These are phyloP conservation scores for Yamadazyma dushanensis DNA, from an alignment of 1,139 yeast species.

Conservation along the genomic window DNA sequence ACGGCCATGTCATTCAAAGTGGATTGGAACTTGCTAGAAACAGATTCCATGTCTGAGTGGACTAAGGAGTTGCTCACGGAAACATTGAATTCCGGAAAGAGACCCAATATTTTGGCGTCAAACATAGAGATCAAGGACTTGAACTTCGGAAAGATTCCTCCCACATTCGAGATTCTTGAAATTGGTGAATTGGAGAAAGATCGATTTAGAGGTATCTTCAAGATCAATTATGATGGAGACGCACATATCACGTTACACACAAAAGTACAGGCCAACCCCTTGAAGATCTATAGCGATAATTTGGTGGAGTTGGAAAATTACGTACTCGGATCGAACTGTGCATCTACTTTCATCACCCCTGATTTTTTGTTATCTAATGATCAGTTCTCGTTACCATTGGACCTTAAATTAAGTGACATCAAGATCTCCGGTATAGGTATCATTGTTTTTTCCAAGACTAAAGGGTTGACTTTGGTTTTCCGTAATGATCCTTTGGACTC, in stretches of 20 bases:
- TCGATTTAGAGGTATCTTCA: slow-evolving; percentile 82
- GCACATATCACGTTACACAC: slow-evolving; percentile 79
- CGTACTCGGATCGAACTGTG: slow-evolving; percentile 21
- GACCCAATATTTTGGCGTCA: slow-evolving; percentile 77
- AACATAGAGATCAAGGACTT: slow-evolving; percentile 71
- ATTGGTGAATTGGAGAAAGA: slow-evolving; percentile 83
- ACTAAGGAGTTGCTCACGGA: slow-evolving; percentile 71
- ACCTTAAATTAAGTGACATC: slow-evolving; percentile 71
- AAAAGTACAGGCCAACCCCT: slow-evolving; percentile 81
- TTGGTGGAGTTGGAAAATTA: slow-evolving; percentile 40
- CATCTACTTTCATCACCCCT: slow-evolving; percentile 59
- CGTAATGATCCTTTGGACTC: slow-evolving; percentile 86
- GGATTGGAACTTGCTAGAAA: slow-evolving; percentile 77
- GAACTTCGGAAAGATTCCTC: slow-evolving; percentile 76
- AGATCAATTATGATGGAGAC: slow-evolving; percentile 77
- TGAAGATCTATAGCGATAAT: slow-evolving; percentile 63
- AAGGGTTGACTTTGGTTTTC: slow-evolving; percentile 83
- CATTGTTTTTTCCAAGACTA: slow-evolving; percentile 76
- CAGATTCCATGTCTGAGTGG: slow-evolving; percentile 64
- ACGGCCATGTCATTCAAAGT: slow-evolving; percentile 69
- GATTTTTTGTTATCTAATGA: slow-evolving; percentile 65
- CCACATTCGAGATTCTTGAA: slow-evolving; percentile 77
- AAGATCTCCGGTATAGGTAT: slow-evolving; percentile 79
- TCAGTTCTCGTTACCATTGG: slow-evolving; percentile 76
- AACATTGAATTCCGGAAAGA: slow-evolving; percentile 73